Percentiles rank a stretch among this genome's conserved stretches.
phyloP scores from a whole-genome alignment of 164 flowering plant species.

The Echeveria elegans region DNA sequence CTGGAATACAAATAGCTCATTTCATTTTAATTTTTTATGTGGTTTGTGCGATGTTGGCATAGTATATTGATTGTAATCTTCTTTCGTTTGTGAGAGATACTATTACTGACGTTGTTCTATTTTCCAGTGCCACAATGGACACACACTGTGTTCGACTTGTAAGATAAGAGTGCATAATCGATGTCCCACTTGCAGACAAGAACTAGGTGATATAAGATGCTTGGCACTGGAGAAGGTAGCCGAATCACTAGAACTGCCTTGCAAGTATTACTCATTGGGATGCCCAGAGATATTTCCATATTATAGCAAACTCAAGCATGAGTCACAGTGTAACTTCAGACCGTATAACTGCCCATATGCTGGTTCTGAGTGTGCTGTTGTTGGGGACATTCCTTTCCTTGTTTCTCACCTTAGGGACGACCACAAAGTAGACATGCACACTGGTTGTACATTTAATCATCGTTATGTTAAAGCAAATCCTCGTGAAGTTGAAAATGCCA shows the following conservation, averaged over 20 bases:
- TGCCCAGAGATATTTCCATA: conserved; percentile 70
- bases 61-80: too few species aligned
- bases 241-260: conserved; percentile 44
- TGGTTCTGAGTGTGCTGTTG: conserved; percentile 80
- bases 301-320: conserved; percentile 52
- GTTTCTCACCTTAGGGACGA: not conserved
- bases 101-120: not conserved
- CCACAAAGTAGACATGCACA: not conserved
- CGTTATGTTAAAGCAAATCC: not conserved
- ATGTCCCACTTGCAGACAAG: conserved; percentile 31
- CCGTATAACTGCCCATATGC: conserved; percentile 76
- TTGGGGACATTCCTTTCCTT: not conserved
- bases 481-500: conserved; percentile 40
- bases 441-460: not conserved
- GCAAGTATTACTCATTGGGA: conserved; percentile 27
- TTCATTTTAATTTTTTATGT: too few species aligned
- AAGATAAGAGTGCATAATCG: conserved; percentile 60
- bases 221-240: conserved; percentile 74
- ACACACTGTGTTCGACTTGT: conserved; percentile 64
- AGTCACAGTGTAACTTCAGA: conserved; percentile 26
- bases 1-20: too few species aligned
- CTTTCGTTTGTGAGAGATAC: not conserved
- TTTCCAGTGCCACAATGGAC: conserved; percentile 65
- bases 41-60: too few species aligned
- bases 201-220: not conserved